Evolutionary conservation across 805 yeast genomes (phyloP).

Genomic region (Maudiozyma pseudohumilis): DNA sequence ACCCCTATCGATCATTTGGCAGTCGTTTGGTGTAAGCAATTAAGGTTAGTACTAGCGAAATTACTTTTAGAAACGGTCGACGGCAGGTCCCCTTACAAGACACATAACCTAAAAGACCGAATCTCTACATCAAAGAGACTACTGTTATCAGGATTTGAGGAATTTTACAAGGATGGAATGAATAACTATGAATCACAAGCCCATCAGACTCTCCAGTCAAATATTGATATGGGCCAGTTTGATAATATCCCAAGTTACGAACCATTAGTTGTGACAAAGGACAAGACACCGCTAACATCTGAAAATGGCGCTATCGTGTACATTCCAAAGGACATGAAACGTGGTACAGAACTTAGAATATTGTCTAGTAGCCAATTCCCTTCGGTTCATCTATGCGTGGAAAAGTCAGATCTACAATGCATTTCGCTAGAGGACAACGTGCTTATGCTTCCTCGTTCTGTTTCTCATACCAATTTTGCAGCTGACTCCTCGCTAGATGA

Average conservation of each 20-base stretch:
- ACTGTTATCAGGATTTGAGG: constrained; percentile 50
- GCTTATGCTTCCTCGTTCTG: constrained; percentile 44
- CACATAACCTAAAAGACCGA: constrained; percentile 43
- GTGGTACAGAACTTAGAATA: constrained; percentile 8
- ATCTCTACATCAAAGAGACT: constrained; percentile 44
- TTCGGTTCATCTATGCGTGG: background rate
- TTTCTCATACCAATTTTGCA: constrained; percentile 26
- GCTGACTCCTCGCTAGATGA: constrained; percentile 52
- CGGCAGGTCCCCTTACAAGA: constrained; percentile 35
- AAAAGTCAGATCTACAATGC: constrained; percentile 30
- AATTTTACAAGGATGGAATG: constrained; percentile 15
- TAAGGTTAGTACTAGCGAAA: constrained; percentile 53
- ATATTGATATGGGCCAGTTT: constrained; percentile 1
- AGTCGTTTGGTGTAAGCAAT: constrained; percentile 91
- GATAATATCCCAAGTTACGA: constrained; percentile 1
- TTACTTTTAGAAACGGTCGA: constrained; percentile 55
- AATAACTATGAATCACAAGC: background rate
- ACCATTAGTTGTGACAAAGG: background rate
- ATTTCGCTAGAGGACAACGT: constrained; percentile 33
- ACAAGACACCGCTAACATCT: background rate
- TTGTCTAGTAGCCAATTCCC: constrained; percentile 9
- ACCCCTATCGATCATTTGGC: constrained; percentile 91
- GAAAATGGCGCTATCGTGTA: background rate
- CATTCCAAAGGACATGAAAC: constrained; percentile 4
- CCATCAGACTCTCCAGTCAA: background rate